These are phyloP conservation scores for Aspergillus sp. DNA, from an alignment of 2,329 filamentous ascomycete species.

Conservation along the genomic window DNA sequence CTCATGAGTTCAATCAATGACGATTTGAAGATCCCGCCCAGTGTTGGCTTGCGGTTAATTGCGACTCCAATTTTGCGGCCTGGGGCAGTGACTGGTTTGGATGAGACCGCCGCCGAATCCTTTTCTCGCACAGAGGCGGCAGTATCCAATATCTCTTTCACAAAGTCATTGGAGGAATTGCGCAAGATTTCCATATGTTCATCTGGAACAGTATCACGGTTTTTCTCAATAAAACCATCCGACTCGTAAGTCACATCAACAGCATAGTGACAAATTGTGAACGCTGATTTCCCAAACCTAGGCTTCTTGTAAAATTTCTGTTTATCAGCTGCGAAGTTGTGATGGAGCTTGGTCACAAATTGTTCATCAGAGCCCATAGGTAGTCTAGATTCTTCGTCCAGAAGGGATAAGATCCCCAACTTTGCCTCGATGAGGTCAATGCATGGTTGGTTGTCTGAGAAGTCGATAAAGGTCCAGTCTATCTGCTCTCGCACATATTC, in stretches of 20 bases:
- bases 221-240: slow-evolving; percentile 99
- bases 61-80: slow-evolving; percentile 88
- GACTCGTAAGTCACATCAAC: slow-evolving; percentile 98
- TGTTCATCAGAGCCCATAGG: slow-evolving; percentile 98
- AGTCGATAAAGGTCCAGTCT: slow-evolving; percentile 99
- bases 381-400: slow-evolving; percentile 94
- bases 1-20: slow-evolving; percentile 97
- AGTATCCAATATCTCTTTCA: slow-evolving; percentile 79
- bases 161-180: slow-evolving; percentile 79
- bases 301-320: slow-evolving; percentile 99
- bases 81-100: slow-evolving; percentile 68
- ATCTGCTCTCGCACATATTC: slow-evolving; percentile 96
- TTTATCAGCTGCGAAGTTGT: slow-evolving; percentile 87
- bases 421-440: slow-evolving; percentile 98
- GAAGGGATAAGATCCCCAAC: slow-evolving; percentile 83
- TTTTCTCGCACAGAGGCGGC: slow-evolving; percentile 88
- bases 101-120: slow-evolving; percentile 66
- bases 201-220: slow-evolving; percentile 95
- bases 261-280: slow-evolving; percentile 98
- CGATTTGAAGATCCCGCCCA: slow-evolving; percentile 98
- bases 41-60: slow-evolving; percentile 91
- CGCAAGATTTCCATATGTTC: slow-evolving; percentile 94
- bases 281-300: slow-evolving; percentile 92
- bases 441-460: slow-evolving; percentile 98
- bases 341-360: slow-evolving; percentile 93